These are phyloP conservation scores for Protomyces lactucae-debilis DNA, from an alignment of 1,139 yeast species.

Conservation along the genomic window DNA sequence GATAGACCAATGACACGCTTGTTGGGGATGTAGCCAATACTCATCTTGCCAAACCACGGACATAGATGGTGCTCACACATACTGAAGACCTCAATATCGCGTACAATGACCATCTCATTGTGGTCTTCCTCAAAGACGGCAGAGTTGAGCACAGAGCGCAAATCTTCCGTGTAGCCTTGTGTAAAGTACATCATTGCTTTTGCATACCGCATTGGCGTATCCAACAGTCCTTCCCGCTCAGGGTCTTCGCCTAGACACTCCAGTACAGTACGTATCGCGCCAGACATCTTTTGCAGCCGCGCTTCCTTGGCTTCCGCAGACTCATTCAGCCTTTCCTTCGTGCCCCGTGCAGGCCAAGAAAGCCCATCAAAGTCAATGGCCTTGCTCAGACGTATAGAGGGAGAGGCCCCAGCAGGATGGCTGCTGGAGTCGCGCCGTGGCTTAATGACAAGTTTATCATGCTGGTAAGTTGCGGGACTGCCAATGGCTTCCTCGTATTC, in stretches of 20 bases:
- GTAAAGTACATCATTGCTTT: conserved; percentile 94
- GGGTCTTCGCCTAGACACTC: conserved; percentile 89
- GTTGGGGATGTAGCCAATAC: conserved; percentile 89
- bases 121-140: conserved; percentile 98
- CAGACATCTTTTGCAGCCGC: conserved; percentile 62
- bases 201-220: conserved; percentile 95
- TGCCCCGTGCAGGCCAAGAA: conserved; percentile 25
- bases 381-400: conserved; percentile 15
- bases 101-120: conserved; percentile 97
- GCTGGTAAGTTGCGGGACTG: neutral
- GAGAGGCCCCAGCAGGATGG: conserved; percentile 3
- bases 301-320: conserved; percentile 1
- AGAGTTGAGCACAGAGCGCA: conserved; percentile 80
- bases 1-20: conserved; percentile 90
- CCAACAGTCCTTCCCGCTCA: conserved; percentile 78
- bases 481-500: neutral
- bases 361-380: conserved; percentile 25
- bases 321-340: conserved; percentile 11
- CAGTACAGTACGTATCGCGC: conserved; percentile 75
- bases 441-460: conserved; percentile 17
- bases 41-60: conserved; percentile 70
- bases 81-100: conserved; percentile 87
- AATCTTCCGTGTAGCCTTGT: conserved; percentile 91
- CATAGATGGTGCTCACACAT: conserved; percentile 96
- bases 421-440: conserved; percentile 21